phyloP scores from a whole-genome alignment of 208 protist genomes.

The Crithidia acanthocephali region DNA sequence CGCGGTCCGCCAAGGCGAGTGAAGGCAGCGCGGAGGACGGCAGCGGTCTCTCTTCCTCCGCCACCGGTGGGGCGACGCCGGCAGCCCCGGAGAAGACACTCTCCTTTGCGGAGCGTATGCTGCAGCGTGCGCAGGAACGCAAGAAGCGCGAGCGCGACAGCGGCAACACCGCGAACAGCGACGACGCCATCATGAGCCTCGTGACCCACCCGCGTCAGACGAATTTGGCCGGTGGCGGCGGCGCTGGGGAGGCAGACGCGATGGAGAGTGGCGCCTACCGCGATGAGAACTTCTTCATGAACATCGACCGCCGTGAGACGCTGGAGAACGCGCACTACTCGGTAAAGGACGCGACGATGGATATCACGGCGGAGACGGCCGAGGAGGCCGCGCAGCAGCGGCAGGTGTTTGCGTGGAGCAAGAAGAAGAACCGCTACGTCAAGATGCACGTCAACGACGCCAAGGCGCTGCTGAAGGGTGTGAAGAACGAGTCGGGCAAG shows the following conservation, averaged over 20 bases:
- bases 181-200: constrained; percentile 37
- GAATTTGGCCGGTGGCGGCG: constrained; percentile 11
- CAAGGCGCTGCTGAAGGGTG: constrained; percentile 84
- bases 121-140: constrained; percentile 82
- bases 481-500: constrained; percentile 94
- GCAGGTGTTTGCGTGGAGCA: constrained; percentile 92
- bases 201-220: constrained; percentile 29
- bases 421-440: constrained; percentile 94
- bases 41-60: not conserved
- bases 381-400: constrained; percentile 86
- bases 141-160: constrained; percentile 71
- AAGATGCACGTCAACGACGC: constrained; percentile 92
- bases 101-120: constrained; percentile 77
- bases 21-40: constrained; percentile 3
- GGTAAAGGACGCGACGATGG: constrained; percentile 88
- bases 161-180: constrained; percentile 10
- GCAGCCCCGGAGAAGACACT: constrained; percentile 45
- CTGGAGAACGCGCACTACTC: constrained; percentile 87
- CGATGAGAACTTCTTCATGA: constrained; percentile 86
- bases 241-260: constrained; percentile 18
- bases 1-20: not conserved
- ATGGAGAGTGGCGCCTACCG: constrained; percentile 64
- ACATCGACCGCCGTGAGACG: constrained; percentile 58
- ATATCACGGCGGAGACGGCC: constrained; percentile 85
- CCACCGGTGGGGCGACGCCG: not conserved